These are phyloP conservation scores for Termitomyces sp. DNA, from an alignment of 768 basidiomycete genomes.

Conservation along the genomic window DNA sequence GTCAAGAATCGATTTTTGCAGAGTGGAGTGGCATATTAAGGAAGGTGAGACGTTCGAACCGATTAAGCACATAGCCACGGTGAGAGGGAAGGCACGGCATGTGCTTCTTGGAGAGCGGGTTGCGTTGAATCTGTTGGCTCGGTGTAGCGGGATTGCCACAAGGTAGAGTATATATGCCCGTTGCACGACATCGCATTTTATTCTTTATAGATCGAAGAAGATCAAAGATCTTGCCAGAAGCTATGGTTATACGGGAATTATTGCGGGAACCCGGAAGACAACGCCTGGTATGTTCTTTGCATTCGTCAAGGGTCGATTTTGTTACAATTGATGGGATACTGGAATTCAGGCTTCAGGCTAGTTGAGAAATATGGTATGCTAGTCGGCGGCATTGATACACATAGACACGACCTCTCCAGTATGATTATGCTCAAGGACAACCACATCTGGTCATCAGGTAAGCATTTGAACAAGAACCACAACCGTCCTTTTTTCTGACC, in stretches of 20 bases:
- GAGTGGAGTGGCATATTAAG: slow-evolving; percentile 89
- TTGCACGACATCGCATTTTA: slow-evolving; percentile 6
- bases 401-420: slow-evolving; percentile 89
- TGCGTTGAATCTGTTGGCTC: slow-evolving; percentile 87
- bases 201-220: slow-evolving; percentile 60
- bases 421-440: slow-evolving; percentile 99
- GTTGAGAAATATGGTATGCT: slow-evolving; percentile 99
- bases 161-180: slow-evolving; percentile 49
- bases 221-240: slow-evolving; percentile 74
- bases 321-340: neutral
- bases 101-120: slow-evolving; percentile 90
- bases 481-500: neutral
- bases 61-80: slow-evolving; percentile 83
- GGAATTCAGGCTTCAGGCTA: slow-evolving; percentile 71
- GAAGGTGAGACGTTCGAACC: slow-evolving; percentile 84
- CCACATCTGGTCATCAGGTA: slow-evolving; percentile 96
- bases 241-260: slow-evolving; percentile 78
- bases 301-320: neutral
- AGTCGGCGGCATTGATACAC: slow-evolving; percentile 93
- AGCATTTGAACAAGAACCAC: neutral
- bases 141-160: slow-evolving; percentile 96
- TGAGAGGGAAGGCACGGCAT: slow-evolving; percentile 82
- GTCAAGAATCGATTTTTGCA: slow-evolving; percentile 23
- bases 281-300: slow-evolving; percentile 61
- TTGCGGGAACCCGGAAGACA: slow-evolving; percentile 96